Percentiles rank a stretch among this genome's conserved stretches.
These are phyloP conservation scores for Haberlea rhodopensis DNA, from an alignment of 257 asterid genomes.

Conservation along the genomic window DNA sequence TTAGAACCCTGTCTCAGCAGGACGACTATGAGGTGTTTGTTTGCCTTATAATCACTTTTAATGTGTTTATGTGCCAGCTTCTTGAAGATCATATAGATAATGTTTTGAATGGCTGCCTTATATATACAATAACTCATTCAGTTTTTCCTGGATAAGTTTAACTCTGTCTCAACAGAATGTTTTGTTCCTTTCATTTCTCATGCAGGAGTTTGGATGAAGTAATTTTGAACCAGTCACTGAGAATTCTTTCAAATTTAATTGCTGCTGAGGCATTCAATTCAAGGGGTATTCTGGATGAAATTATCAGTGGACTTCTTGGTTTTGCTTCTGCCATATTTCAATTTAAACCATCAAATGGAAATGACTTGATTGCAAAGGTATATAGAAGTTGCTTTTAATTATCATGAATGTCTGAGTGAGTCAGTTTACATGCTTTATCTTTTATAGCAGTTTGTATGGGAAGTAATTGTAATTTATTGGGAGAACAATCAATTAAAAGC, in stretches of 20 bases:
- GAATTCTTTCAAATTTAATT: constrained; percentile 77
- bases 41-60: background rate
- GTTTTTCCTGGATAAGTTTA: constrained; percentile 1
- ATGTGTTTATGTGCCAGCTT: background rate
- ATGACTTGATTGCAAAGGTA: constrained; percentile 90
- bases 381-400: constrained; percentile 1
- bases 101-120: background rate
- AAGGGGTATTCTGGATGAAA: constrained; percentile 70
- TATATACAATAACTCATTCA: constrained; percentile 2
- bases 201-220: constrained; percentile 68
- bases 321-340: constrained; percentile 51
- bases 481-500: constrained; percentile 12
- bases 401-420: constrained; percentile 16
- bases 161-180: constrained; percentile 5
- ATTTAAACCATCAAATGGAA: constrained; percentile 49
- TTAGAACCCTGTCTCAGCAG: background rate
- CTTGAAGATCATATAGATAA: constrained; percentile 13
- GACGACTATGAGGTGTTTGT: background rate
- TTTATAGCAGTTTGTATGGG: background rate
- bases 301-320: constrained; percentile 61
- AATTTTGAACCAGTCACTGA: constrained; percentile 68
- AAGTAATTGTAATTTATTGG: background rate
- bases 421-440: background rate
- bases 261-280: constrained; percentile 75
- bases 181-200: constrained; percentile 21